These are phyloP conservation scores for Penicillium egyptiacum DNA, from an alignment of 495 filamentous ascomycete genomes.

Conservation along the genomic window DNA sequence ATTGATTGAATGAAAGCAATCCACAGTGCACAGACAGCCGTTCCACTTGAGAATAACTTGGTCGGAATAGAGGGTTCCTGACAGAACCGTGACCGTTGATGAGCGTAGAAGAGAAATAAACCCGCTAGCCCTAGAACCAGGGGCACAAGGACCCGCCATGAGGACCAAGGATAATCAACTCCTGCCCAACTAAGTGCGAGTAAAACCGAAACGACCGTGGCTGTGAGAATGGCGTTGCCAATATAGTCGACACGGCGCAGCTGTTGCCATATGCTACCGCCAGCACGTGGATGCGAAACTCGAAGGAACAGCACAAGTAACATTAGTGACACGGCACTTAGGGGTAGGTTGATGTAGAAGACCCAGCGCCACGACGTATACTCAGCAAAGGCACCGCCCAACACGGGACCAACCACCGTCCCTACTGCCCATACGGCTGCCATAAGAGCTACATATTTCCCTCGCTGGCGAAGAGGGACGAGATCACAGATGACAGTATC, in stretches of 20 bases:
- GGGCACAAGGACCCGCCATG: slow-evolving; percentile 49
- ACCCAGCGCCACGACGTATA: slow-evolving; percentile 55
- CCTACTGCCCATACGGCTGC: slow-evolving; percentile 25
- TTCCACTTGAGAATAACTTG: slow-evolving; percentile 12
- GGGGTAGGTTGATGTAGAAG: slow-evolving; percentile 64
- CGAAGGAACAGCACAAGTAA: slow-evolving; percentile 51
- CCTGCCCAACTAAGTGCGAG: slow-evolving; percentile 58
- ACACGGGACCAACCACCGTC: slow-evolving; percentile 32
- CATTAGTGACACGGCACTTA: slow-evolving; percentile 49
- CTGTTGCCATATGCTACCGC: background rate
- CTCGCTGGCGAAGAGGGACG: slow-evolving; percentile 35
- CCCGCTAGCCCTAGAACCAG: slow-evolving; percentile 23
- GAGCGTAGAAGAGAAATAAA: slow-evolving; percentile 11
- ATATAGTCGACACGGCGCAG: slow-evolving; percentile 50
- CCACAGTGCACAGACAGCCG: slow-evolving; percentile 16
- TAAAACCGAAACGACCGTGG: slow-evolving; percentile 44
- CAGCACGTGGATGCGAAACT: slow-evolving; percentile 15
- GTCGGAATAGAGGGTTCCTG: slow-evolving; percentile 1
- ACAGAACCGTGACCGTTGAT: slow-evolving; percentile 8
- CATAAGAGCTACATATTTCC: slow-evolving; percentile 27
- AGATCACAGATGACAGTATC: slow-evolving; percentile 39
- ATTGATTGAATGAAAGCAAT: slow-evolving; percentile 27
- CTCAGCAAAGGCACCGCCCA: slow-evolving; percentile 32
- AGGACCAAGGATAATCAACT: slow-evolving; percentile 49
- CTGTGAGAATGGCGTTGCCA: slow-evolving; percentile 52